Evolutionary conservation across 2,329 filamentous ascomycete genomes (phyloP), one percentile per base, ranked within the genome.

Genomic region (Amauroascus niger): DNA sequence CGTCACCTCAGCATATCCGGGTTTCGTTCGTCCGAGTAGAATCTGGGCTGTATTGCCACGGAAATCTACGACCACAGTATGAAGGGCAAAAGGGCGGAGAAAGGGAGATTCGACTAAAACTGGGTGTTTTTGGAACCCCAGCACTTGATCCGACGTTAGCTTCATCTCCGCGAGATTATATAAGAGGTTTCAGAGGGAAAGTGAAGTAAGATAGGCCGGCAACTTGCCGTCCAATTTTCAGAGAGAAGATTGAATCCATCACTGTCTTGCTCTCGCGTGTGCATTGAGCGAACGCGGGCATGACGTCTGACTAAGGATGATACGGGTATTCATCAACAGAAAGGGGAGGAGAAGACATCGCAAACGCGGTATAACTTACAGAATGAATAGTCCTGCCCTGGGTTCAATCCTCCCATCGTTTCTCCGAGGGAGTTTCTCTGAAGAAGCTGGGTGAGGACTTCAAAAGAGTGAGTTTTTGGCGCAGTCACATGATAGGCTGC

Each of bases 161-260:
- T 5, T 47, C 30, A 2, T 11, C 2, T 43, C 49, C 1, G 13
- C 20, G 22, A 35, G 14, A 41, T 16, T 24, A 20, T 28, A 30
- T 5, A 5, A 39, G 35, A 18, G 4, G 9, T 18, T 26, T 22
- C 3, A 16, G 2, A 13, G 20, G 3, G 16, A 13, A 9, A 6
- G 3, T 33, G 22, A 28, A 3, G 16, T 7, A 28, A 39, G n/a
- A n/a, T n/a, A 24, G 30, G 2, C 22, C 6, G 22, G 9, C 26
- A 46, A 14, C 46, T n/a, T 20, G 40, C 26, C 24, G n/a, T 7
- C 11, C 13, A 6, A 5, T n/a, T 28, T 39, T 52, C 50, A 52
- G 50, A 52, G 50, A 52, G 50, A 52, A 52, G 50, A 52, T 52
- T 52, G 28, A 41, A 46, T 52, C 33, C 40, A 52, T 52, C 50